Conservation (phyloP, 2,329 filamentous ascomycete species). For the Fusarium protoensiforme region DNA sequence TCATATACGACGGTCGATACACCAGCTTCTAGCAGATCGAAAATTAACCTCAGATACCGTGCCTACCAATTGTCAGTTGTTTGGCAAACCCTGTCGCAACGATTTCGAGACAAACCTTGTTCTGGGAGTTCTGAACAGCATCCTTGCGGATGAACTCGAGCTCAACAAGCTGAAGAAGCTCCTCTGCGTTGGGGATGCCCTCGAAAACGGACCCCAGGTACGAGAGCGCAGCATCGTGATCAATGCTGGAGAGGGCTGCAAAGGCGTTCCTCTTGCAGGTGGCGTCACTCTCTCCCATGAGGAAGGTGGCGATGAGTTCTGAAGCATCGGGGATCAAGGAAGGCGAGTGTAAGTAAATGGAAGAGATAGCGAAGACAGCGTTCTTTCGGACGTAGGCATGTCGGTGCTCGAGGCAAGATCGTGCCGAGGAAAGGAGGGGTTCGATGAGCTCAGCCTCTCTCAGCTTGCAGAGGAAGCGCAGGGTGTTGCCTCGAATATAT, state of each 20-base stretch:
- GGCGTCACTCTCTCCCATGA: conserved; percentile 89
- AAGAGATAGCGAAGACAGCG: conserved; percentile 92
- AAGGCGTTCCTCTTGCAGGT: conserved; percentile 99
- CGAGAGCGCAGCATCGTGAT: conserved; percentile 89
- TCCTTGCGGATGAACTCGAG: conserved; percentile 98
- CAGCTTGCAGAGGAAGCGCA: conserved; percentile 96
- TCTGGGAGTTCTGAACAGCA: conserved; percentile 91
- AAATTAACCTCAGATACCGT: conserved; percentile 92
- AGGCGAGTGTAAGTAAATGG: conserved; percentile 91
- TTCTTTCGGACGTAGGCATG: conserved; percentile 99
- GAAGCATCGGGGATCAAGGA: conserved; percentile 94
- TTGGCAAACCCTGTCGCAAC: conserved; percentile 3
- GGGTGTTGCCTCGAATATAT: conserved; percentile 97
- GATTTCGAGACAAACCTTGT: conserved; percentile 74
- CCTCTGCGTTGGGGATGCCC: conserved; percentile 92
- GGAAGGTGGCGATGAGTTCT: conserved; percentile 89
- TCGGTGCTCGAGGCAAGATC: conserved; percentile 92
- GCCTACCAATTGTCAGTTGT: conserved; percentile 64
- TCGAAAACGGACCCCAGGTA: conserved; percentile 93
- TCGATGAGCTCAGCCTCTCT: conserved; percentile 96
- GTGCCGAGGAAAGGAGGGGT: conserved; percentile 90
- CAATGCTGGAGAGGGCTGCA: conserved; percentile 88
- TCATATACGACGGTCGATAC: conserved; percentile 98
- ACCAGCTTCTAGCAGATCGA: conserved; percentile 92
- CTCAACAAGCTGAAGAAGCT: conserved; percentile 91